A percentile compares a stretch with the other conserved stretches of the same genome.
Conservation (phyloP, 73 alveolate genomes). For the Tetrahymena malaccensis region DNA sequence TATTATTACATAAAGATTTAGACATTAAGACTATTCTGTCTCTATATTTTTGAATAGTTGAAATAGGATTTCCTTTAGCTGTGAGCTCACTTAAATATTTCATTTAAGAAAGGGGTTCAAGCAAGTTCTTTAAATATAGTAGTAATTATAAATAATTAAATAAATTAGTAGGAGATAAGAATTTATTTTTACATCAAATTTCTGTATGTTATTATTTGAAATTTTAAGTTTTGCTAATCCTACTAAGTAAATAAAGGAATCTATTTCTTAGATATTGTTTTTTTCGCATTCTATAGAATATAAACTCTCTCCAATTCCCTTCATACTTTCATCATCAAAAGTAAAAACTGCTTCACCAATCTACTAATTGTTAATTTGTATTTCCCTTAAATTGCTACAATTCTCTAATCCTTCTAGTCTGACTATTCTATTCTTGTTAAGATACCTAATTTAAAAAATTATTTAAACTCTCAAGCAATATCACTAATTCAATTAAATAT, state of each 20-base stretch:
- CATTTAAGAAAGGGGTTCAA: background rate
- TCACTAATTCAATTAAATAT: no score
- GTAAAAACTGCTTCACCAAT: background rate
- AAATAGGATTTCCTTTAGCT: background rate
- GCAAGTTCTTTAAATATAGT: background rate
- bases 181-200: background rate
- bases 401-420: background rate
- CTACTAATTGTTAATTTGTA: background rate
- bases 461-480: no score
- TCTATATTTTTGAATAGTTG: background rate
- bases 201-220: background rate
- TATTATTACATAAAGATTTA: background rate
- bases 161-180: background rate
- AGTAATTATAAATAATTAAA: background rate
- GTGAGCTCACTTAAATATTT: background rate
- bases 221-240: background rate
- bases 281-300: background rate
- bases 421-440: background rate
- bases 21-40: background rate
- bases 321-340: background rate
- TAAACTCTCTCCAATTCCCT: background rate
- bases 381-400: background rate
- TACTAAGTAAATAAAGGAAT: background rate
- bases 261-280: background rate
- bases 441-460: background rate